phyloP scores from a whole-genome alignment of 1,139 yeast genomes.

The Blastobotrys serpentis region DNA sequence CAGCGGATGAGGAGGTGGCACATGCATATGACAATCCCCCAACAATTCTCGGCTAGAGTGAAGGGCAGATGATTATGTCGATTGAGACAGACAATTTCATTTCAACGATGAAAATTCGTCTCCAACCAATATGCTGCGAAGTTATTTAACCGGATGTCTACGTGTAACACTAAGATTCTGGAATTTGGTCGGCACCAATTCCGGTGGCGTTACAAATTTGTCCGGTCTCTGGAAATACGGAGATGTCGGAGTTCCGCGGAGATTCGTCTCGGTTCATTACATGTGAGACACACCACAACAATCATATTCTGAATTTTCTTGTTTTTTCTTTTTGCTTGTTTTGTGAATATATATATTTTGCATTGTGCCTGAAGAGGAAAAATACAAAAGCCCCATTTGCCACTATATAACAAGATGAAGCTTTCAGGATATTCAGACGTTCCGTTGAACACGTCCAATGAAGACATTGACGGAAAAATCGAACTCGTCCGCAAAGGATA shows the following conservation, averaged over 20 bases:
- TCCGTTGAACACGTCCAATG: constrained; percentile 45
- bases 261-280: no score
- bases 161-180: no score
- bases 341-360: not conserved
- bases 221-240: no score
- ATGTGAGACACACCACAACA: not conserved
- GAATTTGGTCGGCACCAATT: no score
- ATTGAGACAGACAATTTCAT: no score
- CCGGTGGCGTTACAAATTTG: not conserved
- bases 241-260: not conserved
- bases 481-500: constrained; percentile 46
- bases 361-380: not conserved
- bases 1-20: not conserved
- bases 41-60: constrained; percentile 1
- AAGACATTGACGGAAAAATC: constrained; percentile 52
- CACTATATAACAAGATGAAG: constrained; percentile 2
- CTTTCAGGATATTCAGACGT: constrained; percentile 20
- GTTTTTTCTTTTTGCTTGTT: not conserved
- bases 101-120: no score
- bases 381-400: no score
- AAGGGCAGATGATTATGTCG: not conserved
- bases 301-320: not conserved
- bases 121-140: no score
- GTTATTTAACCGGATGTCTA: no score
- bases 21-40: constrained; percentile 2